Evolutionary conservation across 768 basidiomycete genomes (phyloP).

Genomic region (Trametopsis cervina): DNA sequence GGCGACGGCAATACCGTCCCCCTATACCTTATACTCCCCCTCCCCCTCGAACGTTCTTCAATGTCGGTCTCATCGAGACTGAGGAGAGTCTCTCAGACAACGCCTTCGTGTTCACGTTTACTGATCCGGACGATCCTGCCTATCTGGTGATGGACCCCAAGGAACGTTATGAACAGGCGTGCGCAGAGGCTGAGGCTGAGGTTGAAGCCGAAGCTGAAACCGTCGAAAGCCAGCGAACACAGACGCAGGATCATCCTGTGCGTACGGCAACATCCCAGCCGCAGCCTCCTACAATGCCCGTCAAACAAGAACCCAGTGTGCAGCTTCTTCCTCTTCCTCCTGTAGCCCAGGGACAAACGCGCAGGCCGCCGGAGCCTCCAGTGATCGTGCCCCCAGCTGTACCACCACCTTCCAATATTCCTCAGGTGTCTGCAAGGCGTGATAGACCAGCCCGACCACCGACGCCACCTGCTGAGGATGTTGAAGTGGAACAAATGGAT

Average conservation of each 20-base stretch:
- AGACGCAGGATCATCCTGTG: not conserved
- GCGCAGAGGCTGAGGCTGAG: not conserved
- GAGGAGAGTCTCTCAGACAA: not conserved
- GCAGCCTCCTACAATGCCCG: not conserved
- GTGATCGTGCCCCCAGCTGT: not conserved
- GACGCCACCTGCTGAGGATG: not conserved
- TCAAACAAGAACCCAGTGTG: not conserved
- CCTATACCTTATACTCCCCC: not conserved
- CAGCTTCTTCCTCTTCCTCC: not conserved
- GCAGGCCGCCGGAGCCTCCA: too few species aligned
- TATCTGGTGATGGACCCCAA: conserved; percentile 8
- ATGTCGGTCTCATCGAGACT: conserved; percentile 8
- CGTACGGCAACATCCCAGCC: too few species aligned
- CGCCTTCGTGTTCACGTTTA: conserved; percentile 21
- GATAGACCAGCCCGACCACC: not conserved
- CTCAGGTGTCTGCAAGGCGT: not conserved
- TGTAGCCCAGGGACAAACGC: not conserved
- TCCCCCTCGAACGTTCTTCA: not conserved
- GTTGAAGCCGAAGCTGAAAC: not conserved
- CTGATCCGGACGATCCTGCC: conserved; percentile 20
- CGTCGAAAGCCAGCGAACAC: not conserved
- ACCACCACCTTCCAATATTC: not conserved
- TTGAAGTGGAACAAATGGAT: not conserved
- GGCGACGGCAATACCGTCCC: not conserved
- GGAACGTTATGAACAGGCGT: not conserved